Evolutionary conservation across 495 filamentous ascomycete genomes (phyloP).

Genomic region (Xylaria sp.): DNA sequence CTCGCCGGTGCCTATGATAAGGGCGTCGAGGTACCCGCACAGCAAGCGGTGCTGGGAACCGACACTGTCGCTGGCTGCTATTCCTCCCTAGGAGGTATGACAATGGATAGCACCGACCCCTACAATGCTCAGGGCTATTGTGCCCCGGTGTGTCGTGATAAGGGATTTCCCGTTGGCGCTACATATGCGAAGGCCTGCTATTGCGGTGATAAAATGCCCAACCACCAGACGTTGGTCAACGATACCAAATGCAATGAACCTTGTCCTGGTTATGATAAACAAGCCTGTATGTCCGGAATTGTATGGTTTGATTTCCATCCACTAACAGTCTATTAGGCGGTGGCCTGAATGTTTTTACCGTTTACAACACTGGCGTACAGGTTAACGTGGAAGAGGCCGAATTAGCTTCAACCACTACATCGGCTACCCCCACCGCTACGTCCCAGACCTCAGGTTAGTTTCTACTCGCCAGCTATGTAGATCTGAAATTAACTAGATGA

Average conservation of each 20-base stretch:
- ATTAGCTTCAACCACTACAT: conserved; percentile 33
- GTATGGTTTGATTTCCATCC: background rate
- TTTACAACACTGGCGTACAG: conserved; percentile 60
- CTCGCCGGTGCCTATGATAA: conserved; percentile 23
- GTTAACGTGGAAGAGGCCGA: conserved; percentile 39
- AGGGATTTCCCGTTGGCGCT: conserved; percentile 29
- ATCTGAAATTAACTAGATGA: conserved; percentile 10
- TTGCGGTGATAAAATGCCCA: conserved; percentile 68
- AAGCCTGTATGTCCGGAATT: conserved; percentile 62
- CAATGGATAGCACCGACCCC: background rate
- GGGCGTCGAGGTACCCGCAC: conserved; percentile 28
- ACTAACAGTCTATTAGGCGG: conserved; percentile 59
- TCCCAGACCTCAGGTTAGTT: conserved; percentile 20
- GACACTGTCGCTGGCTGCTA: conserved; percentile 43
- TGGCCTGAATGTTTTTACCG: conserved; percentile 49
- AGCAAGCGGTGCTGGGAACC: conserved; percentile 29
- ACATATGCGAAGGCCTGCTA: conserved; percentile 55
- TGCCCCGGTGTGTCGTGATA: conserved; percentile 26
- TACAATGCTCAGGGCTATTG: conserved; percentile 40
- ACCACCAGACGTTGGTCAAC: conserved; percentile 50
- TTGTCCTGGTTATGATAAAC: conserved; percentile 61
- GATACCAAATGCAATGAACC: conserved; percentile 59
- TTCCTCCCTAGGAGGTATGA: conserved; percentile 37
- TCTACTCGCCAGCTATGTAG: background rate
- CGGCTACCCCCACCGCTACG: conserved; percentile 31